A percentile compares a stretch with the other conserved stretches of the same genome.
Conservation (phyloP, 1,284 basidiomycete species). For the Ganoderma sinense region DNA sequence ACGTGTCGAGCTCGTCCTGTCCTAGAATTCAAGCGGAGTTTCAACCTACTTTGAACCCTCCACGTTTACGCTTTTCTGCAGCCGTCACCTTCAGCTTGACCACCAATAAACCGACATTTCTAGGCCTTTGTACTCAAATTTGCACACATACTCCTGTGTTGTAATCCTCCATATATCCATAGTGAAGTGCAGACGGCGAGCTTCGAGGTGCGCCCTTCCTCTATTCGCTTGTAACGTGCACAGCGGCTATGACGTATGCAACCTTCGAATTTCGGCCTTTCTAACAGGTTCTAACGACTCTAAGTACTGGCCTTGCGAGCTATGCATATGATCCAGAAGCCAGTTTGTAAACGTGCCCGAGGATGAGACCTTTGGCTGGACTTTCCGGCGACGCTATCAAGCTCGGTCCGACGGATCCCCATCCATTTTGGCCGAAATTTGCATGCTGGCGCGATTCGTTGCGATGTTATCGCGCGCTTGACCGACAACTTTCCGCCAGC, state of each 20-base stretch:
- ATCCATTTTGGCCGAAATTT: background rate
- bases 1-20: constrained; percentile 21
- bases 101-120: background rate
- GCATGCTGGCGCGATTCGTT: background rate
- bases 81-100: background rate
- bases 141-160: background rate
- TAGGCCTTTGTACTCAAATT: background rate
- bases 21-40: constrained; percentile 7
- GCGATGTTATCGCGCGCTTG: background rate
- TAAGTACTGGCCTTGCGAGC: no score
- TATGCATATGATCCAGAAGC: no score
- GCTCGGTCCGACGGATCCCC: background rate
- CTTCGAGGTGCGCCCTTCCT: background rate
- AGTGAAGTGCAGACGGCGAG: background rate
- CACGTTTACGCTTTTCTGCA: background rate
- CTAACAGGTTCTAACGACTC: no score
- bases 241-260: background rate
- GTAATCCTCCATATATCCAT: background rate
- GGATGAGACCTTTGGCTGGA: background rate
- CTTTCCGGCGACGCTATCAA: background rate
- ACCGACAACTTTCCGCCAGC: background rate
- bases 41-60: background rate
- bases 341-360: background rate
- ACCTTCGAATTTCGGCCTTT: background rate
- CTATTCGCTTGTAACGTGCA: background rate